Evolutionary conservation across 345 rosid species (phyloP).

Genomic region (Eucalyptus curtisii): DNA sequence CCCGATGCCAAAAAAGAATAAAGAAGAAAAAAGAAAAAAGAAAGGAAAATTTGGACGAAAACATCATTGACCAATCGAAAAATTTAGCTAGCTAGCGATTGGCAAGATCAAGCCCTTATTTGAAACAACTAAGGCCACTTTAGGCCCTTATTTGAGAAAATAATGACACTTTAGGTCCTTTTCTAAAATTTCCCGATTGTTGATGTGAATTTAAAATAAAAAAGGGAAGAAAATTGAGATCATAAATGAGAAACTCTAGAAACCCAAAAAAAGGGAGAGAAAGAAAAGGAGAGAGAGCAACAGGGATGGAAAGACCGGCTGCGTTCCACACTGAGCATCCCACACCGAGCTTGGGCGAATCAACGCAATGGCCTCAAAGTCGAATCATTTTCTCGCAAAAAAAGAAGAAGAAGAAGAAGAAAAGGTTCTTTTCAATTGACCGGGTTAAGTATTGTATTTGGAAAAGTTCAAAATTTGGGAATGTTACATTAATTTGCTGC

Average conservation of each 20-base stretch:
- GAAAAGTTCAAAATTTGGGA: neutral
- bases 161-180: fast-evolving
- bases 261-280: too few species aligned
- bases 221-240: neutral
- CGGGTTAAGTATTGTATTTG: neutral
- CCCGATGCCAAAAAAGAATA: fast-evolving
- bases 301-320: fast-evolving
- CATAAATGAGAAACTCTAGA: neutral
- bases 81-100: fast-evolving
- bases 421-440: neutral
- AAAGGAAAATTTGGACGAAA: too few species aligned
- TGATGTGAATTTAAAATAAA: too few species aligned
- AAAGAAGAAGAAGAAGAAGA: fast-evolving
- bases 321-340: fast-evolving
- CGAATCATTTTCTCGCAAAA: too few species aligned
- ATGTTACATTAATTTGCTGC: neutral
- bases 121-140: fast-evolving
- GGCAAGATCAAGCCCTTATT: fast-evolving
- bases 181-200: too few species aligned
- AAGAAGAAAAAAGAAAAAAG: too few species aligned
- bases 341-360: neutral
- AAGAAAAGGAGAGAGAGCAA: neutral
- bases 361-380: fast-evolving
- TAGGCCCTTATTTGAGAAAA: fast-evolving
- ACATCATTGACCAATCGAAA: fast-evolving